phyloP scores from a whole-genome alignment of 1,139 yeast genomes.

The Suhomyces coccinellae region DNA sequence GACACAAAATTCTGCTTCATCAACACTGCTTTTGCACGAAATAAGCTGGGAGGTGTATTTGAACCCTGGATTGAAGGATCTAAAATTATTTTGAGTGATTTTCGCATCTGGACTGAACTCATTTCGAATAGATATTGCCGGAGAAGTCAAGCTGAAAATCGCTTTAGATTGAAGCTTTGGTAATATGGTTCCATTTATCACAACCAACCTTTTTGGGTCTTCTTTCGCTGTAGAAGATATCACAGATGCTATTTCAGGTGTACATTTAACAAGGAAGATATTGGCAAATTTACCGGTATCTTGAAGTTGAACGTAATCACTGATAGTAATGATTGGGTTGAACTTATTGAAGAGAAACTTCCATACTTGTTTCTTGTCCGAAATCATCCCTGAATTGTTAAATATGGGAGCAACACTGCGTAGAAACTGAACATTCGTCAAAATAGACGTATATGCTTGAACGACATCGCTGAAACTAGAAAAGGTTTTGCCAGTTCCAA shows the following conservation, averaged over 20 bases:
- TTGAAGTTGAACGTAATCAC: constrained; percentile 12
- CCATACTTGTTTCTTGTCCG: constrained; percentile 11
- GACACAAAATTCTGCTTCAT: constrained; percentile 57
- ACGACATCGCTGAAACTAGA: constrained; percentile 9
- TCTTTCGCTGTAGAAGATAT: constrained; percentile 4
- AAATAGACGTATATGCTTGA: constrained; percentile 8
- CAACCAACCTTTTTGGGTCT: constrained; percentile 7
- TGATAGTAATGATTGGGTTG: constrained; percentile 14
- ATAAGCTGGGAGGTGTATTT: constrained; percentile 37
- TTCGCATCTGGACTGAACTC: constrained; percentile 3
- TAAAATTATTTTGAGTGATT: background rate
- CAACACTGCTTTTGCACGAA: constrained; percentile 34
- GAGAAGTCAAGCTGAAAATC: background rate
- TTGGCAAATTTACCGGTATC: constrained; percentile 9
- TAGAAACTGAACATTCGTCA: constrained; percentile 10
- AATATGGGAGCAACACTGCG: constrained; percentile 11
- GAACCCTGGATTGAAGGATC: constrained; percentile 44
- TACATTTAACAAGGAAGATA: constrained; percentile 14
- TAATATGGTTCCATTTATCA: constrained; percentile 11
- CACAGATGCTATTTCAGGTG: constrained; percentile 6
- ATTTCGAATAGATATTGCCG: constrained; percentile 1
- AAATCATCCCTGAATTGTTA: background rate
- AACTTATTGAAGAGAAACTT: constrained; percentile 11
- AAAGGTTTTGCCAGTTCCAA: constrained; percentile 3
- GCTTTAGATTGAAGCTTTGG: background rate